phyloP scores from a whole-genome alignment of 208 protist species.

The Endotrypanum monterogeii region DNA sequence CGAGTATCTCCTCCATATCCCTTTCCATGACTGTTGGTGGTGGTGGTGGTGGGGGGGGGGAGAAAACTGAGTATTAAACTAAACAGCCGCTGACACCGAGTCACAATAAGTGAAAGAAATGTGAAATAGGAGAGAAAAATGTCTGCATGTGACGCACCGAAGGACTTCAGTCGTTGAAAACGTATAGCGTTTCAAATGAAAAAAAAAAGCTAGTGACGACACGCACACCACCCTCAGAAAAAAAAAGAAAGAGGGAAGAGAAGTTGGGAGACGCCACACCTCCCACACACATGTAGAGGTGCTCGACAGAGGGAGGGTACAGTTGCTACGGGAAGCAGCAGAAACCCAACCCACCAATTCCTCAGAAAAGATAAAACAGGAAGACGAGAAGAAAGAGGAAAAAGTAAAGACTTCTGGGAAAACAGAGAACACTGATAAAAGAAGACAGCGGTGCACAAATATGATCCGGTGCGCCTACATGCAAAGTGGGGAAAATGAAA shows the following conservation, averaged over 20 bases:
- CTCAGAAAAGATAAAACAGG: neutral
- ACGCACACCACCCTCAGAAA: neutral
- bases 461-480: neutral
- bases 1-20: conserved; percentile 41
- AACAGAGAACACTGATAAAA: conserved; percentile 2
- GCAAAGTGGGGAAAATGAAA: neutral
- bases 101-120: neutral
- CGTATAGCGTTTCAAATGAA: neutral
- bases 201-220: neutral
- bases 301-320: neutral
- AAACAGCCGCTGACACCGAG: neutral
- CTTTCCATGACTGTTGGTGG: conserved; percentile 31
- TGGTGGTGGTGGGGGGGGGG: too few species aligned
- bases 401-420: neutral
- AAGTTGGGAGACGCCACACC: neutral
- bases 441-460: neutral
- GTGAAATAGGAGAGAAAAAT: neutral
- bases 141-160: neutral
- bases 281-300: neutral
- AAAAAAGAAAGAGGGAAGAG: neutral
- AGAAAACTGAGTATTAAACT: conserved; percentile 3
- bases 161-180: neutral
- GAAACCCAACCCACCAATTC: neutral
- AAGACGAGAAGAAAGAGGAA: neutral
- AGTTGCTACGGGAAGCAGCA: conserved; percentile 1